Conservation (phyloP, 495 filamentous ascomycete genomes). For the Neurospora sublineolata region DNA sequence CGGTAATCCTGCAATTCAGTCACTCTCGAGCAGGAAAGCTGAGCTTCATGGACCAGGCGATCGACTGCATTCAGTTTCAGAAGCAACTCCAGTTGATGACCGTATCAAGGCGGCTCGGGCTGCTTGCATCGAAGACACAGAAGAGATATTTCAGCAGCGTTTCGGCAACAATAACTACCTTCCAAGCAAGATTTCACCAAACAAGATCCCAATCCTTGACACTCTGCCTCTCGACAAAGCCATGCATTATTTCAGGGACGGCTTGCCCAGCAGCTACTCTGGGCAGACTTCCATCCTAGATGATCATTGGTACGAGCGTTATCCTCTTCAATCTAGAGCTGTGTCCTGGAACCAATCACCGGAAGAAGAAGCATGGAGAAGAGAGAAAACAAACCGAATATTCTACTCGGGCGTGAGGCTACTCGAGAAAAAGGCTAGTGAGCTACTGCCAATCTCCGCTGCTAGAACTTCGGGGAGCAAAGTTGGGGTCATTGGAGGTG, state of each 20-base stretch:
- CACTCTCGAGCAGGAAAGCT: neutral
- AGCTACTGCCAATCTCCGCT: neutral
- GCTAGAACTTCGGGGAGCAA: constrained; percentile 8
- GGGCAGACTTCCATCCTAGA: neutral
- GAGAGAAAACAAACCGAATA: constrained; percentile 9
- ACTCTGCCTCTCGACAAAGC: constrained; percentile 15
- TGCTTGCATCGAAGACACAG: neutral
- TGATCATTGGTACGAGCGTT: constrained; percentile 5
- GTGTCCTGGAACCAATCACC: neutral
- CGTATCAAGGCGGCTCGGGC: neutral
- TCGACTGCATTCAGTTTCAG: neutral
- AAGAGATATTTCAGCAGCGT: neutral
- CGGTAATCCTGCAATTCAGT: neutral
- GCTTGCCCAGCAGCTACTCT: constrained; percentile 9
- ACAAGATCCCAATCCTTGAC: constrained; percentile 5
- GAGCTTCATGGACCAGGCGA: neutral
- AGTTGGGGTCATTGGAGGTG: constrained; percentile 19
- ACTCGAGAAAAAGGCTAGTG: constrained; percentile 10
- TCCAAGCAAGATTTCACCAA: neutral
- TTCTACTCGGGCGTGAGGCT: constrained; percentile 26
- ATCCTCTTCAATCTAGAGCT: neutral
- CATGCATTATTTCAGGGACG: constrained; percentile 8
- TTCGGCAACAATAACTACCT: neutral
- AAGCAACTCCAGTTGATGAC: neutral
- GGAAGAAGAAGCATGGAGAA: neutral